Evolutionary conservation across 2,329 filamentous ascomycete species (phyloP).

Genomic region (Claviceps maximensis): DNA sequence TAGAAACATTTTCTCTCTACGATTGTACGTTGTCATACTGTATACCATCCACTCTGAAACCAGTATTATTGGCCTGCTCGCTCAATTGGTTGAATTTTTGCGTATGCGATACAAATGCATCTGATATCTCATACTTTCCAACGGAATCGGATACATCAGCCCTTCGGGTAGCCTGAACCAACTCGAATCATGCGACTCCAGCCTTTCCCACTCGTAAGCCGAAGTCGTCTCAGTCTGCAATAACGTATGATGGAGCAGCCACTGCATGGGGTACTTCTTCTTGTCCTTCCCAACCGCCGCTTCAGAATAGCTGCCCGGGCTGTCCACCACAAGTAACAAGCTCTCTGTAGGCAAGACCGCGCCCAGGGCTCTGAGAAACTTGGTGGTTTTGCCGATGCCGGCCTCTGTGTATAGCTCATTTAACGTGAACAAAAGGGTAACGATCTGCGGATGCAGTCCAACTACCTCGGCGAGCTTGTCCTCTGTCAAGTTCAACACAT

Average conservation of each 20-base stretch:
- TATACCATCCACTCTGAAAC: neutral
- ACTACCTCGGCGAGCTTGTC: conserved; percentile 21
- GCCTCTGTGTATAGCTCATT: conserved; percentile 85
- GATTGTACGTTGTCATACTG: neutral
- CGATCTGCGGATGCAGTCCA: conserved; percentile 32
- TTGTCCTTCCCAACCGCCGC: conserved; percentile 51
- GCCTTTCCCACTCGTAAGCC: conserved; percentile 52
- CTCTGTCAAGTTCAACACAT: conserved; percentile 32
- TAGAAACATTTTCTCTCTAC: neutral
- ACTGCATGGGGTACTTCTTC: conserved; percentile 81
- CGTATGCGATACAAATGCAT: conserved; percentile 59
- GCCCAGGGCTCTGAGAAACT: conserved; percentile 59
- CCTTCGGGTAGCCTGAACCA: conserved; percentile 68
- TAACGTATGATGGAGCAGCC: conserved; percentile 75
- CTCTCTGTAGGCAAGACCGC: conserved; percentile 42
- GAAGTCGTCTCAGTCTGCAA: conserved; percentile 28
- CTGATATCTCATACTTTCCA: conserved; percentile 95
- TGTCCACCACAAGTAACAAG: conserved; percentile 76
- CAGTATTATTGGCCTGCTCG: neutral
- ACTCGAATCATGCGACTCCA: conserved; percentile 60
- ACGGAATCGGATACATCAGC: conserved; percentile 65
- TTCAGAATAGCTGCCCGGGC: conserved; percentile 84
- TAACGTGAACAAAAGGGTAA: conserved; percentile 85
- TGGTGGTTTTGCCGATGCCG: conserved; percentile 59
- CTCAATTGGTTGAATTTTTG: neutral